Percentiles rank a stretch among this genome's conserved stretches.
Conservation (phyloP, 169 alveolate species). For the Cryptosporidium parvum region DNA sequence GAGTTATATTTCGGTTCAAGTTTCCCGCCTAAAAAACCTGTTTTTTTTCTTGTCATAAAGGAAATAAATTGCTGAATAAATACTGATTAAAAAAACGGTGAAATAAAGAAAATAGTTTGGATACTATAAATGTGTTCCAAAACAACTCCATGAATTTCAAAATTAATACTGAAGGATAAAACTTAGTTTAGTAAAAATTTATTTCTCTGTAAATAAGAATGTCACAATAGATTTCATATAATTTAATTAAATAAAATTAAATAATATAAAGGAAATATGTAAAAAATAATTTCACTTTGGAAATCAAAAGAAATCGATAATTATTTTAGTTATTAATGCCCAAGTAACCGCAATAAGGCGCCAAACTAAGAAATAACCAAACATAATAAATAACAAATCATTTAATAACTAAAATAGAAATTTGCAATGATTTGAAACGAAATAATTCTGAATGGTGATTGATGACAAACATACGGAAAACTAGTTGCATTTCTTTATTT, state of each 20-base stretch:
- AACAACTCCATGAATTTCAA: too few species aligned
- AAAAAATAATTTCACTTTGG: too few species aligned
- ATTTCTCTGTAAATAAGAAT: too few species aligned
- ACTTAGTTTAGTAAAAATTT: not conserved
- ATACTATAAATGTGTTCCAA: not conserved
- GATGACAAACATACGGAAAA: not conserved
- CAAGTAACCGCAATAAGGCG: not conserved
- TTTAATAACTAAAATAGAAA: not conserved
- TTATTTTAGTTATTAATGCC: not conserved
- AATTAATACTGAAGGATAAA: too few species aligned
- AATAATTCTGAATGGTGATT: slow-evolving; percentile 16
- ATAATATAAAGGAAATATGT: not conserved
- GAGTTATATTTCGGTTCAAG: too few species aligned
- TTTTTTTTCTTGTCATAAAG: not conserved
- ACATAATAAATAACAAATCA: not conserved
- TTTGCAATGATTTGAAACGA: slow-evolving; percentile 13
- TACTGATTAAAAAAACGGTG: not conserved
- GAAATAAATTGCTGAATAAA: not conserved
- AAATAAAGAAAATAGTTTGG: not conserved
- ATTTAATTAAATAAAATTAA: too few species aligned
- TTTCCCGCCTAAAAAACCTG: slow-evolving; percentile 3
- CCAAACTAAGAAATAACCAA: not conserved
- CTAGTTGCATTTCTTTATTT: not conserved
- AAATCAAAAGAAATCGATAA: too few species aligned
- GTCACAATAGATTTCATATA: not conserved